Evolutionary conservation across 192 early-diverging fungal genomes (phyloP), one percentile per base, ranked within the genome.

Genomic region (Dissophora globulifera): DNA sequence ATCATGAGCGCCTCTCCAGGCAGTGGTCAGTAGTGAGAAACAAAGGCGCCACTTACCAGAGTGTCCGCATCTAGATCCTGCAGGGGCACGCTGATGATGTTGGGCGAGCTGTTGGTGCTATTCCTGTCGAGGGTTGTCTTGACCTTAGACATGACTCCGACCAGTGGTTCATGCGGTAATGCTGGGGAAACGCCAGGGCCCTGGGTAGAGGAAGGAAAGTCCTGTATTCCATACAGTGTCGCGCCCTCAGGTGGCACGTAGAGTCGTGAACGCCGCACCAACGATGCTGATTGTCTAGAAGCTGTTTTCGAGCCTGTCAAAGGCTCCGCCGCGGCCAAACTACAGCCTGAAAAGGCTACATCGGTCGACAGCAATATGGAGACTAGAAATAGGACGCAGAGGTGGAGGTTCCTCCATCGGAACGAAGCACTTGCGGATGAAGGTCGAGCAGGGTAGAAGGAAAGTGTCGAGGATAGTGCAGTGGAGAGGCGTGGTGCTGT

Each of bases 51-150:
- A 61, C 62, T 43, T 74, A 74, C 70, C 41, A 74, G 55, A 25
- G 71, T 75, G 45, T 75, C 71, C 19, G 62, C 71, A 15, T 32
- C 51, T 7, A 75, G 42, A 42, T 75, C 71, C 22, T 75, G 71
- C 7, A 75, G 42, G 4, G 62, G 62, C 22, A 75, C 45, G 30
- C 71, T 75, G 20, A 75, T 62, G 50, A 75, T 66, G 2, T 59
- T 59, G 11, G 58, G 15, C 2, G 10, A 29, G 30, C 31, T 17
- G 0, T 12, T 33, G 30, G 60, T 49, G 5, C 13, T 30, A 22
- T 50, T 52, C 4, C 30, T 65, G 13, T 25, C 50, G 3, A 17
- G 8, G 22, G 5, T n/a, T 23, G 38, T 25, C 15, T 75, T 58
- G 19, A 61, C 62, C 40, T 75, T 75, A 25, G 71, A 75, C 16